Evolutionary conservation across 2,329 filamentous ascomycete genomes (phyloP).

Genomic region (Hawksworthiomyces lignivorus): DNA sequence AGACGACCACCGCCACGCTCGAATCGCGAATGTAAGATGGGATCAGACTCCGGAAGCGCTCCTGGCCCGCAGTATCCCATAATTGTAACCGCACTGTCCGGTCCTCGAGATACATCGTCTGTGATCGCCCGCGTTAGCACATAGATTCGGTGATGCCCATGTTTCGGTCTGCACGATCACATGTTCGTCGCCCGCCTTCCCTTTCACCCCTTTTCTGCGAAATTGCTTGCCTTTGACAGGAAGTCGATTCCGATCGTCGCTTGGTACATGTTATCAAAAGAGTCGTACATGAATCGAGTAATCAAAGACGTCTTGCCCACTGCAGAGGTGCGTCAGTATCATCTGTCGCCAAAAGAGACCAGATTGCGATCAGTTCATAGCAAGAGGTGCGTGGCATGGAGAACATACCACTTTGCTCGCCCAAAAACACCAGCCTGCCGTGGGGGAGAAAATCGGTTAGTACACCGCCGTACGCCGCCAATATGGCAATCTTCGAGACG

Average conservation of each 20-base stretch:
- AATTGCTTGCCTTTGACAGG: conserved; percentile 71
- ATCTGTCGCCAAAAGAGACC: no score
- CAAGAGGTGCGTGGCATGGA: no score
- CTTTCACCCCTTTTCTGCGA: background rate
- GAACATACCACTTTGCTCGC: conserved; percentile 86
- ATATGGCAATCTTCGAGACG: no score
- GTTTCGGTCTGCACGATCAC: no score
- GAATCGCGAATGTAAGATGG: conserved; percentile 98
- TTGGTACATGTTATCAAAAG: conserved; percentile 99
- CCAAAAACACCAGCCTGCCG: conserved; percentile 83
- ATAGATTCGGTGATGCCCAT: background rate
- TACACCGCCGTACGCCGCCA: no score
- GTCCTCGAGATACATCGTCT: conserved; percentile 99
- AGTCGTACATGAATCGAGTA: conserved; percentile 99
- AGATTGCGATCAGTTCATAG: no score
- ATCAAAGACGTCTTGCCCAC: conserved; percentile 98
- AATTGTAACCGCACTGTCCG: conserved; percentile 93
- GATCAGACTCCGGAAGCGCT: conserved; percentile 93
- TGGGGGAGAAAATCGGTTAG: conserved; percentile 8
- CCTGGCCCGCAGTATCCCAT: conserved; percentile 97
- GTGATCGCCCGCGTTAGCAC: conserved; percentile 8
- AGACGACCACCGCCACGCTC: conserved; percentile 95
- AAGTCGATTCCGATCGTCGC: conserved; percentile 99
- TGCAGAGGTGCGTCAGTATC: no score
- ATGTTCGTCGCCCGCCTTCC: background rate